These are phyloP conservation scores for Thelonectria discophora DNA, from an alignment of 2,329 filamentous ascomycete genomes.

Conservation along the genomic window DNA sequence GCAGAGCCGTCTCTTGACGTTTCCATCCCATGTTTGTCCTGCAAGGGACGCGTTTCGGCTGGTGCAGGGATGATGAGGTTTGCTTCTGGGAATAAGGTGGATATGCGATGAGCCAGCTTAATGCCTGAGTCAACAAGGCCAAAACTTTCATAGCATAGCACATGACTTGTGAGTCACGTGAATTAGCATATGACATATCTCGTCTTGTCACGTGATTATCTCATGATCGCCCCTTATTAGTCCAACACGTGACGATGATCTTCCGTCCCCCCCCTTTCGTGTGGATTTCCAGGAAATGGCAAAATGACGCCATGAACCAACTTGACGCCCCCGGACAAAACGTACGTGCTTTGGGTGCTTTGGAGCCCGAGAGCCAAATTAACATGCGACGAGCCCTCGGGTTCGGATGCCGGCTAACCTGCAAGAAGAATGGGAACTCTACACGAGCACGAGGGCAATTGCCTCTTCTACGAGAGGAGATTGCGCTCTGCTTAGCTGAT, in stretches of 20 bases:
- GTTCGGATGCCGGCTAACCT: slow-evolving; percentile 12
- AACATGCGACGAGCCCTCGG: slow-evolving; percentile 1
- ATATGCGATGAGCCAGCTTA: neutral
- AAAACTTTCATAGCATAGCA: neutral
- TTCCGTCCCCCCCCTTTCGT: neutral
- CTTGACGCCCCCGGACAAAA: neutral
- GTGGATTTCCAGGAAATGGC: neutral
- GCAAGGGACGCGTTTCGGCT: slow-evolving; percentile 2
- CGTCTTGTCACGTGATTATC: neutral
- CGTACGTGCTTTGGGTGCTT: slow-evolving; percentile 3
- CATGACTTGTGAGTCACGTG: neutral
- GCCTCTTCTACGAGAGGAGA: slow-evolving; percentile 1
- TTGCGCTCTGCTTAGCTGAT: neutral
- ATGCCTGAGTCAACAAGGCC: slow-evolving; percentile 5
- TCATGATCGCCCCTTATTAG: neutral
- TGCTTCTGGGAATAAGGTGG: neutral
- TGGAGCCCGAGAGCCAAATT: slow-evolving; percentile 5
- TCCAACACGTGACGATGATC: slow-evolving; percentile 5
- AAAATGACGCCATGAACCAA: slow-evolving; percentile 19
- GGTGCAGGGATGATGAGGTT: neutral
- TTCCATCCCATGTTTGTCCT: neutral
- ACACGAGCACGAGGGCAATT: slow-evolving; percentile 23
- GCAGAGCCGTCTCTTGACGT: neutral
- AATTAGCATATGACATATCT: neutral
- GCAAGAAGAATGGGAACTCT: slow-evolving; percentile 3